A percentile compares a stretch with the other conserved stretches of the same genome.
These are phyloP conservation scores for Arxiozyma heterogenica DNA, from an alignment of 1,139 yeast genomes.

Conservation along the genomic window DNA sequence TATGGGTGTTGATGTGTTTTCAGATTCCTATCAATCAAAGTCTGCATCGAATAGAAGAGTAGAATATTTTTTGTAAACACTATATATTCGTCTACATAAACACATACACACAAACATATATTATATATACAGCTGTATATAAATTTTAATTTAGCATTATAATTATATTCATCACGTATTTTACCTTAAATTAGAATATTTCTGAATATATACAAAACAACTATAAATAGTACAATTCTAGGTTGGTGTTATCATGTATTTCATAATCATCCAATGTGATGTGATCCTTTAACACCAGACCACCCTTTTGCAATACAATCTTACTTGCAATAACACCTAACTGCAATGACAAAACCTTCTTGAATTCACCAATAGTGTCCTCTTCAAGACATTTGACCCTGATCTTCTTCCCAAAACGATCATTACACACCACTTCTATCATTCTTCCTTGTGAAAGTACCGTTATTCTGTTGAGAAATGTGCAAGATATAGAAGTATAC, in stretches of 20 bases:
- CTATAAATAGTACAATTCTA: constrained; percentile 69
- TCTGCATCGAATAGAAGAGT: constrained; percentile 41
- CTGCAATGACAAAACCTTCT: constrained; percentile 73
- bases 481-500: no score
- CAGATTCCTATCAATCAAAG: constrained; percentile 30
- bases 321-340: constrained; percentile 50
- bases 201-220: background rate
- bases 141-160: background rate
- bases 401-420: constrained; percentile 71
- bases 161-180: background rate
- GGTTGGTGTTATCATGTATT: constrained; percentile 77
- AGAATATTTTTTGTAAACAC: constrained; percentile 52
- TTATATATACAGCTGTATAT: background rate
- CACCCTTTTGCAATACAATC: constrained; percentile 64
- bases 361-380: constrained; percentile 88
- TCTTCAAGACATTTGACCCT: constrained; percentile 76
- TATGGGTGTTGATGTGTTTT: constrained; percentile 22
- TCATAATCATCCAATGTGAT: constrained; percentile 88
- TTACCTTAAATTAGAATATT: background rate
- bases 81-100: constrained; percentile 3
- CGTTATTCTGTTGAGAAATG: background rate
- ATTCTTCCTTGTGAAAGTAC: constrained; percentile 18
- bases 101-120: constrained; percentile 1
- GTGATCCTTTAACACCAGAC: constrained; percentile 77
- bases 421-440: constrained; percentile 45